Evolutionary conservation across 1,284 basidiomycete genomes (phyloP).

Genomic region (Mycena citricolor): DNA sequence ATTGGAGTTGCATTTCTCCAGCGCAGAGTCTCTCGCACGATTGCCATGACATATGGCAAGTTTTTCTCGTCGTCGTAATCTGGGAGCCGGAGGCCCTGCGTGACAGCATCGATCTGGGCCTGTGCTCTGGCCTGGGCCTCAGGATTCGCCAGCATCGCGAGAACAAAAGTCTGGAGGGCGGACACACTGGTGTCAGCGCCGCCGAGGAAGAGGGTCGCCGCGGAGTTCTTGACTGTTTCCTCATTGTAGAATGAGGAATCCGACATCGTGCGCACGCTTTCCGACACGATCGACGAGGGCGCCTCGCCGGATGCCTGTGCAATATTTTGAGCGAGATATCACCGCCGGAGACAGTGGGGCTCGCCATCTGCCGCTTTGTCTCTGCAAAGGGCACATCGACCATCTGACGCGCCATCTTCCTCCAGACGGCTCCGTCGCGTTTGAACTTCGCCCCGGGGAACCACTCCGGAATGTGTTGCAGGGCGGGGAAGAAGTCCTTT

Average conservation of each 20-base stretch:
- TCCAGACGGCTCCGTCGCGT: constrained; percentile 1
- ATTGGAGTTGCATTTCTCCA: constrained; percentile 16
- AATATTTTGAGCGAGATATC: neutral
- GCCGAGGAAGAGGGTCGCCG: constrained; percentile 2
- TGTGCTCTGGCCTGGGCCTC: constrained; percentile 26
- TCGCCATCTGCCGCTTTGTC: constrained; percentile 10
- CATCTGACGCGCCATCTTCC: neutral
- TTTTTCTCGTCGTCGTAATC: constrained; percentile 19
- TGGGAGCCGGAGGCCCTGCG: constrained; percentile 24
- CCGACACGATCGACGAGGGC: neutral
- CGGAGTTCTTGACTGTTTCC: neutral
- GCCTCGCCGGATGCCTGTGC: neutral
- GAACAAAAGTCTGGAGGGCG: constrained; percentile 2
- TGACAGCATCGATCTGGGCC: constrained; percentile 28
- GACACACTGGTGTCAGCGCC: constrained; percentile 10
- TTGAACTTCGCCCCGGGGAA: constrained; percentile 15
- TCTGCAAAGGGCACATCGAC: constrained; percentile 11
- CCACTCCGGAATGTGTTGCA: constrained; percentile 14
- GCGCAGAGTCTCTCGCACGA: constrained; percentile 28
- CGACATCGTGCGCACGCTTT: neutral
- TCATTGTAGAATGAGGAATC: neutral
- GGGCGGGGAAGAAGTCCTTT: constrained; percentile 10
- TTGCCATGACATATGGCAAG: constrained; percentile 26
- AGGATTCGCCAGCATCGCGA: constrained; percentile 29
- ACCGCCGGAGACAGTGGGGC: neutral